These are phyloP conservation scores for Rosellinia necatrix DNA, from an alignment of 2,329 filamentous ascomycete genomes.

Conservation along the genomic window DNA sequence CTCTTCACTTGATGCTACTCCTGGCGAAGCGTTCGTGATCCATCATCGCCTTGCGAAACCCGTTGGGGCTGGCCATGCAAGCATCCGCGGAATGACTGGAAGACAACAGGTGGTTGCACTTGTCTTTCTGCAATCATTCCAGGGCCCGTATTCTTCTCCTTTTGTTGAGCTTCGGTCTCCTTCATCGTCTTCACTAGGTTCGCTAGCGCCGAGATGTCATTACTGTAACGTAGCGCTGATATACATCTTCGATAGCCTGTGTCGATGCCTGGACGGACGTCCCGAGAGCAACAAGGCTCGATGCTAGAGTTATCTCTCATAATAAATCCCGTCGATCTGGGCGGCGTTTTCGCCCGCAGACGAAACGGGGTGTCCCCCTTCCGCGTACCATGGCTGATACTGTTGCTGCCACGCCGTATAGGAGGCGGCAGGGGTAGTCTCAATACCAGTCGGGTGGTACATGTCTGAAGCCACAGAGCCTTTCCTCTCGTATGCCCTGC, in stretches of 20 bases:
- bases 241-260: neutral
- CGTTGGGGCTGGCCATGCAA: too few species aligned
- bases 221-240: neutral
- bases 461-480: slow-evolving; percentile 49
- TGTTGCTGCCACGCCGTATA: slow-evolving; percentile 53
- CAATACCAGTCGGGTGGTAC: slow-evolving; percentile 44
- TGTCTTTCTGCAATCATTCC: too few species aligned
- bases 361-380: slow-evolving; percentile 34
- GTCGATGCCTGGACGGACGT: neutral
- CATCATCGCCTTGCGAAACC: neutral
- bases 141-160: neutral
- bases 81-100: too few species aligned
- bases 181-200: neutral
- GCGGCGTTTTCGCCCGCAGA: slow-evolving; percentile 30
- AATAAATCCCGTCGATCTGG: slow-evolving; percentile 22
- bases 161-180: neutral
- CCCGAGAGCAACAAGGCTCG: neutral
- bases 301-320: slow-evolving; percentile 10
- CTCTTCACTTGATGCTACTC: neutral
- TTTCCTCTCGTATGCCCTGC: slow-evolving; percentile 50
- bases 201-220: neutral
- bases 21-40: neutral
- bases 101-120: too few species aligned
- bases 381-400: slow-evolving; percentile 46
- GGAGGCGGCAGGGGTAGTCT: slow-evolving; percentile 39